Base-by-base conservation (phyloP, 1,284 basidiomycete species). In the Ustilago crameri region DNA sequence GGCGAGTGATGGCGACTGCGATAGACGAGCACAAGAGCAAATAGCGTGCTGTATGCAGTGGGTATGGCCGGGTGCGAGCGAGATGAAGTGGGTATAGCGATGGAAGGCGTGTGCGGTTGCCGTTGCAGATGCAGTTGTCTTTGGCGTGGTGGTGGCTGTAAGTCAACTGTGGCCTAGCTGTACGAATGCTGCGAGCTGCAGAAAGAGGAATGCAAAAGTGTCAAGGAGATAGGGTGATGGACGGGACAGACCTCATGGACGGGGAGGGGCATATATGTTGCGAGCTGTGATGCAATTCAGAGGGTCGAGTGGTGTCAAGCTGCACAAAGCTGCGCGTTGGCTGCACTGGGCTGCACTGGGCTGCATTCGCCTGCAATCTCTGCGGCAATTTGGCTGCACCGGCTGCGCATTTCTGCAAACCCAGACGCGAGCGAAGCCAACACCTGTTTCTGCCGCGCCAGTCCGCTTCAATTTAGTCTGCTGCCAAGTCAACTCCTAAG, bases 141-240 rank as follows among this genome's bases (percentile, higher is more conserved):
- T n/a, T n/a, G n/a, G n/a, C n/a, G n/a, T n/a, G n/a, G n/a, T n/a
- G n/a, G n/a, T n/a, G n/a, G n/a, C n/a, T n/a, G n/a, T n/a, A n/a
- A n/a, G n/a, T n/a, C 23, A 37, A 23, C 27, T 37, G 32, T n/a
- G 41, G 14, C 18, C 20, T 8, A 34, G 34, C 18, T 22, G 30
- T 34, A 20, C 49, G 51, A 34, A 48, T 49, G 51, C 51, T 60
- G 57, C 57, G 47, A 8, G 23, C 20, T 54, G 58, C 58, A 54
- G 35, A 47, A 27, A 37, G 37, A 41, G 60, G 60, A 55, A 56
- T 51, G 60, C 48, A 47, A 37, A 30, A 30, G 30, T 40, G 5
- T 34, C 43, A 35, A 26, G 44, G 34, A 45, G 35, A 51, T 38
- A 47, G 45, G 26, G 26, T 15, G 49, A 53, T 32, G 45, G 15